Base-by-base conservation (phyloP, 306 rosid genomes). In the Datisca glomerata region DNA sequence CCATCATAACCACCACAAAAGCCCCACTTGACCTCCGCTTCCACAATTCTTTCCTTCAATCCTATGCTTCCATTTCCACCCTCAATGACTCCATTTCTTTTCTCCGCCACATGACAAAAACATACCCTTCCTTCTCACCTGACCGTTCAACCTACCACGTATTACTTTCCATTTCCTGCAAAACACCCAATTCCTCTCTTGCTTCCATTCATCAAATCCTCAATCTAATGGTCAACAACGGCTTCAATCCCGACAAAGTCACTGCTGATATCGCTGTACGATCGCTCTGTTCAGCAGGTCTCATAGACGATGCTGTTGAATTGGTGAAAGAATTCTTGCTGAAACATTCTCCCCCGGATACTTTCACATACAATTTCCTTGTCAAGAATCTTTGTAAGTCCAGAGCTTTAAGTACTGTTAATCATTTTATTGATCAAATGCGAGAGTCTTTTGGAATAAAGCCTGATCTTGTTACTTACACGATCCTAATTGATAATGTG, bases 401-500 rank as follows among this genome's bases (percentile, higher is more conserved):
- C 7, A 69, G 77, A 21, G 1, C 68, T 0, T 27, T 80, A 55
- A 53, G 66, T 45, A 43, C 57, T 25, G 75, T 78, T n/a, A 55
- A 77, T 44, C 21, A 14, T 18, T 84, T 80, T 45, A 80, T 89
- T 9, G 75, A 59, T 7, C 71, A 77, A 12, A 70, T 78, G 86
- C 61, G 85, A 15, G 41, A 5, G 1, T 21, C 49, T 4, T 66
- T 57, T 9, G 56, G 35, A 17, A 12, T 71, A 4, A 80, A 74
- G 65, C 98, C 98, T 8, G 84, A 89, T 64, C 75, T 77, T 36
- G 65, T 89, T 45, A 75, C 98, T 27, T 89, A 72, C 25, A 83
- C 93, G 0, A 80, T 89, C 13, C 24, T 89, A 55, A 83, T 89
- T 47, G 98, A 89, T 65, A 84, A 80, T 49, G 91, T 84, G 0